Percentiles rank a stretch among this genome's conserved stretches.
Conservation (phyloP, 768 basidiomycete species). For the Xerocomellus dryophilus region DNA sequence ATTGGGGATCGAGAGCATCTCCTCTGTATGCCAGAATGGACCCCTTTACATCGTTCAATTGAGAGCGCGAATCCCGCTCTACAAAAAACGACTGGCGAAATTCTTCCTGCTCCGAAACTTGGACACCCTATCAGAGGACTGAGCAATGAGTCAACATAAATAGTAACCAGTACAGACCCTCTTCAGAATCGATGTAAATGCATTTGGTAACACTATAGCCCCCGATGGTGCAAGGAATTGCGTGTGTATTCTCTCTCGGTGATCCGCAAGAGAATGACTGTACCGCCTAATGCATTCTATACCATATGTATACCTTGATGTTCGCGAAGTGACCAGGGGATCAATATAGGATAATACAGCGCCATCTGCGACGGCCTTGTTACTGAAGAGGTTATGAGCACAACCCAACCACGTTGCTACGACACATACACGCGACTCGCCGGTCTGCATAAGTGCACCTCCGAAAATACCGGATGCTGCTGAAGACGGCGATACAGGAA, state of each 20-base stretch:
- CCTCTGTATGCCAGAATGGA: constrained; percentile 20
- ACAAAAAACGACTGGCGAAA: constrained; percentile 11
- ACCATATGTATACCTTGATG: constrained; percentile 42
- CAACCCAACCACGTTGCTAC: too few relatives aligned
- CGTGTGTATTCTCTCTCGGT: constrained; percentile 30
- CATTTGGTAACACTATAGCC: constrained; percentile 25
- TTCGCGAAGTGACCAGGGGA: constrained; percentile 42
- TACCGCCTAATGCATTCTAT: constrained; percentile 28
- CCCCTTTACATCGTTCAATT: not conserved
- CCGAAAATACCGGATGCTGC: constrained; percentile 32
- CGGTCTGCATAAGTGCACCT: constrained; percentile 44
- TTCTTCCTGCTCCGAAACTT: constrained; percentile 22
- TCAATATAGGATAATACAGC: constrained; percentile 39
- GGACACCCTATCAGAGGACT: constrained; percentile 3
- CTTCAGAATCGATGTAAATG: constrained; percentile 37
- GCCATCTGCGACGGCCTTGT: constrained; percentile 52
- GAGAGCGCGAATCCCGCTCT: not conserved
- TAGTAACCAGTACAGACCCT: constrained; percentile 18
- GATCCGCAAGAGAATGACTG: constrained; percentile 32
- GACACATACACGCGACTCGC: constrained; percentile 46
- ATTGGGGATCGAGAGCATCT: not conserved
- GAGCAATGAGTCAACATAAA: too few relatives aligned
- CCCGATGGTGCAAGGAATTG: constrained; percentile 28
- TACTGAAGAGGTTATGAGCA: constrained; percentile 22
- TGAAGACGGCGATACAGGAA: constrained; percentile 44